Percentiles rank a stretch among this genome's conserved stretches.
These are phyloP conservation scores for Saccharomycopsis fermentans DNA, from an alignment of 805 yeast genomes.

Conservation along the genomic window DNA sequence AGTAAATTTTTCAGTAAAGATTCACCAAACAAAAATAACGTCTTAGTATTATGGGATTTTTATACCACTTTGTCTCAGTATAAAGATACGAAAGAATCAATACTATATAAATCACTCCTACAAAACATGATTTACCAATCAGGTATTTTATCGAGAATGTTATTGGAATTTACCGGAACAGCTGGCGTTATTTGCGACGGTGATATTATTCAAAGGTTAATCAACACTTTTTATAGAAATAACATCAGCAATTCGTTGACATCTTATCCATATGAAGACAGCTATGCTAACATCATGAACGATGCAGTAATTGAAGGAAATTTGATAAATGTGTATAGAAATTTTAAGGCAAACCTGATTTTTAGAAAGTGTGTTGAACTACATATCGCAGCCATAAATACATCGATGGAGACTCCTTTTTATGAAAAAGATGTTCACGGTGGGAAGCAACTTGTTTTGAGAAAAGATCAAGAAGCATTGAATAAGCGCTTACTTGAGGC, in stretches of 20 bases:
- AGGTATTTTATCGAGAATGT: neutral
- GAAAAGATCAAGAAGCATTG: slow-evolving; percentile 14
- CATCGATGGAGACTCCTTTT: neutral
- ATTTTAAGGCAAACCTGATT: slow-evolving; percentile 25
- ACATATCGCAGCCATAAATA: neutral
- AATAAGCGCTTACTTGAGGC: slow-evolving; percentile 21
- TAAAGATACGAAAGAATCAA: neutral
- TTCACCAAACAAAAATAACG: neutral
- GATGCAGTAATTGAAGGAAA: slow-evolving; percentile 22
- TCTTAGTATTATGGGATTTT: neutral
- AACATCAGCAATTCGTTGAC: slow-evolving; percentile 17
- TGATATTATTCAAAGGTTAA: slow-evolving; percentile 21
- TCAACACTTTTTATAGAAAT: slow-evolving; percentile 18
- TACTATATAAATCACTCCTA: neutral
- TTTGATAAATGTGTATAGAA: slow-evolving; percentile 20
- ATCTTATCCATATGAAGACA: slow-evolving; percentile 22
- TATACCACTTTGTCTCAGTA: neutral
- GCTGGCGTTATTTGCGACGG: neutral
- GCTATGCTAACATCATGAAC: slow-evolving; percentile 20
- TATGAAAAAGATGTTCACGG: neutral
- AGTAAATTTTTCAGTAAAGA: neutral
- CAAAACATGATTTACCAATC: neutral
- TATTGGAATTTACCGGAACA: neutral
- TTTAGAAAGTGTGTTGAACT: slow-evolving; percentile 19
- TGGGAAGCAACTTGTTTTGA: neutral